phyloP scores from a whole-genome alignment of 768 basidiomycete species.

The Mycena galericulata region DNA sequence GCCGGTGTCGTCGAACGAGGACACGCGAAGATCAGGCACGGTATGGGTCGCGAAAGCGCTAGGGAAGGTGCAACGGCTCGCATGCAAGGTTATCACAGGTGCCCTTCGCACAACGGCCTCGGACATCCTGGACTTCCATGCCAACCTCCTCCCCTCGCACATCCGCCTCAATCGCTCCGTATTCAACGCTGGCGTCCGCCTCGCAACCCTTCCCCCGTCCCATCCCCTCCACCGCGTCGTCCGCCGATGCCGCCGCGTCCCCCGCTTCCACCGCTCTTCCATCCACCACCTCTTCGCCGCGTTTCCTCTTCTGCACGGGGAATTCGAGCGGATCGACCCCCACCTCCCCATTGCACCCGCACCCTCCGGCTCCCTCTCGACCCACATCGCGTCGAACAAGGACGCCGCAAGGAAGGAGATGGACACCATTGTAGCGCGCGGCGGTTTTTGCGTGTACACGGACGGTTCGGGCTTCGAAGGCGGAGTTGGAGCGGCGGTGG shows the following conservation, averaged over 20 bases:
- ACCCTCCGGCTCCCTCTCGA: not conserved
- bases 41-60: not conserved
- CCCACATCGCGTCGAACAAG: not conserved
- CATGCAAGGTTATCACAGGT: not conserved
- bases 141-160: not conserved
- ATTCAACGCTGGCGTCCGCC: not conserved
- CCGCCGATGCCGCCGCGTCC: not conserved
- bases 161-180: not conserved
- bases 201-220: not conserved
- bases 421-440: not conserved
- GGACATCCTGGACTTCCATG: not conserved
- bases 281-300: conserved; percentile 5
- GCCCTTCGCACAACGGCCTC: not conserved
- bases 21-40: not conserved
- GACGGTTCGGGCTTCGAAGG: conserved; percentile 1
- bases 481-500: not conserved
- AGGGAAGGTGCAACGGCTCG: not conserved
- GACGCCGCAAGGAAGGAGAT: not conserved
- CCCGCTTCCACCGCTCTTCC: conserved; percentile 4
- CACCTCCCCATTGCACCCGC: not conserved
- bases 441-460: not conserved
- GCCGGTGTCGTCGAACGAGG: not conserved
- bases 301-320: not conserved
- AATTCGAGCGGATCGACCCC: not conserved
- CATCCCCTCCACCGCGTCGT: not conserved